phyloP scores from a whole-genome alignment of 345 rosid species.

The Salix koriyanagi region DNA sequence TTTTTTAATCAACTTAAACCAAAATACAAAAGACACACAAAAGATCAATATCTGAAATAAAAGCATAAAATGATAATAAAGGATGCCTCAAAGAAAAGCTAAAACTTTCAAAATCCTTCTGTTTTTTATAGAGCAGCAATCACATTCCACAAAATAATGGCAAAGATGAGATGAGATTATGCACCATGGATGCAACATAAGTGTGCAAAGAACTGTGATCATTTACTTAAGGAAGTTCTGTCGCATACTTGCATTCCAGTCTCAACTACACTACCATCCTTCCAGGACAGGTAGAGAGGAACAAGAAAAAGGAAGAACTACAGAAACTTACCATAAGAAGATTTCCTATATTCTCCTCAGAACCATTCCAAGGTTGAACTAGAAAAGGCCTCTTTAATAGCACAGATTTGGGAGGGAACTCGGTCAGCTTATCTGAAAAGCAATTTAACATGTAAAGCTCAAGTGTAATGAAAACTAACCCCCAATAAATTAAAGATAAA shows the following conservation, averaged over 20 bases:
- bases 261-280: slow-evolving; percentile 2
- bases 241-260: background rate
- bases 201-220: background rate
- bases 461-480: slow-evolving; percentile 9
- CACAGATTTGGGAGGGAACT: slow-evolving; percentile 66
- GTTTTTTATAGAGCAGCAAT: background rate
- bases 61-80: background rate
- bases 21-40: background rate
- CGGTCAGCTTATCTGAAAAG: slow-evolving; percentile 51
- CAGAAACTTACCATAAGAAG: slow-evolving; percentile 77
- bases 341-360: slow-evolving; percentile 80
- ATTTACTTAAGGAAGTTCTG: background rate
- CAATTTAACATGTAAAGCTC: slow-evolving; percentile 6
- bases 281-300: background rate
- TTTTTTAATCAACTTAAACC: background rate
- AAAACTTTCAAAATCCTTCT: too few relatives aligned
- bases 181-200: background rate
- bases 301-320: background rate
- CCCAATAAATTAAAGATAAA: background rate
- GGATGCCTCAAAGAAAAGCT: background rate
- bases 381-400: slow-evolving; percentile 61
- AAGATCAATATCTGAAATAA: background rate
- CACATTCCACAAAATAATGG: background rate
- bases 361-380: slow-evolving; percentile 69
- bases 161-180: background rate